Conservation (phyloP, 129 eudicot genomes). For the Flaveria ramosissima region DNA sequence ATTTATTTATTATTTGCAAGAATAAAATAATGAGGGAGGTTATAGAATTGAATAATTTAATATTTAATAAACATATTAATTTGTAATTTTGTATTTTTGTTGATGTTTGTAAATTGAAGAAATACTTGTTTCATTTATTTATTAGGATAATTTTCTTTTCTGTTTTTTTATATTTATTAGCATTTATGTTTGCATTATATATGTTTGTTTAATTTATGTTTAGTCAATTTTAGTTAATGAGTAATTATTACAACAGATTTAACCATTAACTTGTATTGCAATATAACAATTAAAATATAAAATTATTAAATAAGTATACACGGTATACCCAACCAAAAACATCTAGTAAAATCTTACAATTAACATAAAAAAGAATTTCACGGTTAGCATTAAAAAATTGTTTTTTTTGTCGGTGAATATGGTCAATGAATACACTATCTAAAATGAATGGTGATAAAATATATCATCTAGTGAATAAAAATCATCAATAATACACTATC, state of each 20-base stretch:
- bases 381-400: too few species aligned
- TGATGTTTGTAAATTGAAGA: slow-evolving; percentile 51
- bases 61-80: slow-evolving; percentile 7
- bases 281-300: background rate
- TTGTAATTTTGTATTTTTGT: slow-evolving; percentile 44
- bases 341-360: too few species aligned
- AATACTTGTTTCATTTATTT: slow-evolving; percentile 20
- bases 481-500: background rate
- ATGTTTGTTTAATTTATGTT: background rate
- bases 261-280: background rate
- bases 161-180: slow-evolving; percentile 15
- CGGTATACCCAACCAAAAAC: too few species aligned
- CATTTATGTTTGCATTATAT: slow-evolving; percentile 11
- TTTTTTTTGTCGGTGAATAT: too few species aligned
- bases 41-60: slow-evolving; percentile 43
- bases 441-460: background rate
- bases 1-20: slow-evolving; percentile 58
- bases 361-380: too few species aligned
- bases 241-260: background rate
- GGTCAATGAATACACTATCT: background rate
- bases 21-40: slow-evolving; percentile 38
- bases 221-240: background rate
- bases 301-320: too few species aligned
- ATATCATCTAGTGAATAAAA: background rate
- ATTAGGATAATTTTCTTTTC: background rate